phyloP scores from a whole-genome alignment of 2,329 filamentous ascomycete genomes.

The Penicillium crustosum region DNA sequence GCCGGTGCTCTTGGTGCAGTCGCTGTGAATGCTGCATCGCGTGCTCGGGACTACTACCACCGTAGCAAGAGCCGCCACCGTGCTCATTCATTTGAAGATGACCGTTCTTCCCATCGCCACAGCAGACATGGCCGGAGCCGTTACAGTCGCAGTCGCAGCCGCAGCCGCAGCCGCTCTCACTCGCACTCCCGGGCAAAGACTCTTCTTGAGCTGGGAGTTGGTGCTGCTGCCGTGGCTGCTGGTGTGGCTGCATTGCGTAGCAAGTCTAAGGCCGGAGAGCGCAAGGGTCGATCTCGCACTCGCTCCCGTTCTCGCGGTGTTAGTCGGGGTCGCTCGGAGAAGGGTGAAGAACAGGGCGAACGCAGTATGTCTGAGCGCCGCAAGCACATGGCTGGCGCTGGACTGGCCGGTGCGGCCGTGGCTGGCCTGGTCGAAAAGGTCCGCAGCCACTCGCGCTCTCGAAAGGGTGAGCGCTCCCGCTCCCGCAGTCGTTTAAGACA shows the following conservation, averaged over 20 bases:
- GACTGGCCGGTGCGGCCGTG: conserved; percentile 61
- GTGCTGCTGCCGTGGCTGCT: conserved; percentile 60
- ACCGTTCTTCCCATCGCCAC: conserved; percentile 38
- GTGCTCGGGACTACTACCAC: conserved; percentile 51
- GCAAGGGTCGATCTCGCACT: conserved; percentile 50
- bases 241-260: conserved; percentile 59
- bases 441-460: conserved; percentile 58
- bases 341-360: conserved; percentile 18
- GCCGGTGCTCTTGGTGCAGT: conserved; percentile 63
- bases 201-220: conserved; percentile 52
- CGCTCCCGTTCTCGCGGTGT: conserved; percentile 45
- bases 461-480: conserved; percentile 50
- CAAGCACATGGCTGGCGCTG: conserved; percentile 60
- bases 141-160: conserved; percentile 36
- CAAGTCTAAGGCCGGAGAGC: conserved; percentile 51
- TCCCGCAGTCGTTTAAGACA: conserved; percentile 57
- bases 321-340: conserved; percentile 30
- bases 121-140: conserved; percentile 31
- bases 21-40: conserved; percentile 58
- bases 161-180: conserved; percentile 49
- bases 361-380: conserved; percentile 53
- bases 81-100: conserved; percentile 43
- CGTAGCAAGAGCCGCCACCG: conserved; percentile 46
- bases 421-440: conserved; percentile 60
- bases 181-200: conserved; percentile 53